Conservation (phyloP, 495 filamentous ascomycete species). For the Penicillium atrosanguineum region DNA sequence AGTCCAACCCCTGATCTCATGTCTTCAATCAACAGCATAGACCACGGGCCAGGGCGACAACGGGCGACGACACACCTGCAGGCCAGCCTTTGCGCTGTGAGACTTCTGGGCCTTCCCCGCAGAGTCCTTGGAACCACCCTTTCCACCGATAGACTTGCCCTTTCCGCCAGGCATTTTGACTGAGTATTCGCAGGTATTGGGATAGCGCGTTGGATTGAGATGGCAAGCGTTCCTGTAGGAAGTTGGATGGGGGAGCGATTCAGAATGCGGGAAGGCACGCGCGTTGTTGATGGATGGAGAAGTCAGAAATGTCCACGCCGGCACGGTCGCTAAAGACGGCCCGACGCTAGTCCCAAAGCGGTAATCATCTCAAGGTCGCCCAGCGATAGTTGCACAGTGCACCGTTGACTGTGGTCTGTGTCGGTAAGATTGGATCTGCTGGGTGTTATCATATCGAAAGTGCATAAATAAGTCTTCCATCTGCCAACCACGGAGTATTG, state of each 20-base stretch:
- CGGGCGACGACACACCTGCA: constrained; percentile 74
- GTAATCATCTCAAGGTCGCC: constrained; percentile 20
- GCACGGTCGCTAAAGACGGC: constrained; percentile 43
- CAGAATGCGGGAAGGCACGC: constrained; percentile 35
- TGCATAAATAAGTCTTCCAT: background rate
- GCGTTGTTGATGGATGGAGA: constrained; percentile 53
- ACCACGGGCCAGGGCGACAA: background rate
- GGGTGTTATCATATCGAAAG: background rate
- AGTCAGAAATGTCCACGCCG: constrained; percentile 46
- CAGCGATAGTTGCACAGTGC: background rate
- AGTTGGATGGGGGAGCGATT: constrained; percentile 38
- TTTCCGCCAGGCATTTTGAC: constrained; percentile 79
- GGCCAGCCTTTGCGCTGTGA: constrained; percentile 95
- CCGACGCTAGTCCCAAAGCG: constrained; percentile 41
- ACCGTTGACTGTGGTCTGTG: background rate
- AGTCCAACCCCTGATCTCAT: constrained; percentile 9
- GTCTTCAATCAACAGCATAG: constrained; percentile 1
- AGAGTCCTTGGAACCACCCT: constrained; percentile 76
- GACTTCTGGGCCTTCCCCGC: constrained; percentile 91
- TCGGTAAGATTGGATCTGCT: background rate
- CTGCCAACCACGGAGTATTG: too few species aligned
- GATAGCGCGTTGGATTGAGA: constrained; percentile 22
- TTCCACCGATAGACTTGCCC: constrained; percentile 92
- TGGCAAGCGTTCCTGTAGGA: constrained; percentile 23
- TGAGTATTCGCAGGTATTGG: constrained; percentile 29